These are phyloP conservation scores for Arxiozyma slooffiae DNA, from an alignment of 1,139 yeast genomes.

Conservation along the genomic window DNA sequence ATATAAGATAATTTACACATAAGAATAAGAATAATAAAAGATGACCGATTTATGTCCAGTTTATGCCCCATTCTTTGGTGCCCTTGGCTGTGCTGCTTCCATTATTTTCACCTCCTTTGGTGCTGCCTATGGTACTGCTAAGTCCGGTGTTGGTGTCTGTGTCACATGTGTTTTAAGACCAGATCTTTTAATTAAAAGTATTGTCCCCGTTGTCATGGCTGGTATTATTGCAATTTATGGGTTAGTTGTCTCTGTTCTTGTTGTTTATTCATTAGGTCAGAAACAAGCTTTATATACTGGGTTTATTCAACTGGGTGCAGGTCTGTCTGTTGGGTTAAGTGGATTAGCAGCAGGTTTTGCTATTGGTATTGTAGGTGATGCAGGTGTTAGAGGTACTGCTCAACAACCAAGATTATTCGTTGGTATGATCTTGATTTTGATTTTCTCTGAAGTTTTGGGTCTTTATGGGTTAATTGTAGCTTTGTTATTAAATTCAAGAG, in stretches of 20 bases:
- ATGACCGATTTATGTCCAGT: conserved; percentile 31
- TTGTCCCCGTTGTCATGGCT: conserved; percentile 97
- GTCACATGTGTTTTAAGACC: conserved; percentile 98
- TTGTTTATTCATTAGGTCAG: conserved; percentile 82
- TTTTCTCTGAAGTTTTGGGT: conserved; percentile 98
- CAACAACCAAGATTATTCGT: conserved; percentile 96
- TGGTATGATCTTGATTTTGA: conserved; percentile 91
- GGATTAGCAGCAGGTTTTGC: conserved; percentile 98
- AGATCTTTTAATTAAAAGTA: conserved; percentile 78
- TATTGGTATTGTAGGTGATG: conserved; percentile 97
- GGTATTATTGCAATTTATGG: conserved; percentile 99
- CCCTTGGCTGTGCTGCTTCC: conserved; percentile 98
- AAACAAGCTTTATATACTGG: conserved; percentile 93
- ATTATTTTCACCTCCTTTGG: conserved; percentile 97
- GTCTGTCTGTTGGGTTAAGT: conserved; percentile 92
- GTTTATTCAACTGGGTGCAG: conserved; percentile 96
- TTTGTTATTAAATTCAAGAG: conserved; percentile 91
- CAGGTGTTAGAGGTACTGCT: conserved; percentile 94
- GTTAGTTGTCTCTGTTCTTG: conserved; percentile 89
- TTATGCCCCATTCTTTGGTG: conserved; percentile 77
- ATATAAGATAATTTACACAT: neutral
- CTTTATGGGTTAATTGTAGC: conserved; percentile 97
- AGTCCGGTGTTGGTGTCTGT: conserved; percentile 98
- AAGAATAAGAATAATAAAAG: neutral
- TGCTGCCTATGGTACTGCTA: conserved; percentile 99